phyloP scores from a whole-genome alignment of 129 eudicot species.

The Tanacetum coccineum region DNA sequence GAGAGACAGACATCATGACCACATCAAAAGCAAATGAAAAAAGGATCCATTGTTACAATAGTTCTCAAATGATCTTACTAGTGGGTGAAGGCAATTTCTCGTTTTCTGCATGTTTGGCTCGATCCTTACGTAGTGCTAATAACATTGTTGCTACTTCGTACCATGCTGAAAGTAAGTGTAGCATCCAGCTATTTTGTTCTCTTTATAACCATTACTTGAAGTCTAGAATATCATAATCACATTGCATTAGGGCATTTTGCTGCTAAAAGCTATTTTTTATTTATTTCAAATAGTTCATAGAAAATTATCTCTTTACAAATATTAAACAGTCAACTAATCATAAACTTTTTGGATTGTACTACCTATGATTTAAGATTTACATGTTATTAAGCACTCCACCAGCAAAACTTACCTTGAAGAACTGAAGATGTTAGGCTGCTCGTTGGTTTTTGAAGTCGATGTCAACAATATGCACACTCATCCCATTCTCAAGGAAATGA shows the following conservation, averaged over 20 bases:
- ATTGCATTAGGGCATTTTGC: too few species aligned
- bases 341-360: not conserved
- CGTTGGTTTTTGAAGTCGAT: conserved; percentile 36
- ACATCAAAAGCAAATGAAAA: not conserved
- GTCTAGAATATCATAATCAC: not conserved
- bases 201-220: too few species aligned
- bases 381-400: not conserved
- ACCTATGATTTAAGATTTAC: conserved; percentile 11
- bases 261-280: too few species aligned
- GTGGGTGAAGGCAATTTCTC: conserved; percentile 40
- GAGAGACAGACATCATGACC: not conserved
- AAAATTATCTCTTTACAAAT: too few species aligned
- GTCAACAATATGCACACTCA: conserved; percentile 33
- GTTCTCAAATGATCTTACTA: conserved; percentile 33
- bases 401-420: conserved; percentile 24
- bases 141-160: conserved; percentile 33
- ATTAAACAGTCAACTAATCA: not conserved
- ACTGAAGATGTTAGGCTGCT: conserved; percentile 30
- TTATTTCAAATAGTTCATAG: too few species aligned
- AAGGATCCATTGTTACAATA: conserved; percentile 25
- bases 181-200: too few species aligned
- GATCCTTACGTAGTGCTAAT: conserved; percentile 9
- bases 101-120: conserved; percentile 27
- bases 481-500: conserved; percentile 22
- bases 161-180: conserved; percentile 16